Base-by-base conservation (phyloP, 2,329 filamentous ascomycete genomes). In the Beauveria brongniartii region DNA sequence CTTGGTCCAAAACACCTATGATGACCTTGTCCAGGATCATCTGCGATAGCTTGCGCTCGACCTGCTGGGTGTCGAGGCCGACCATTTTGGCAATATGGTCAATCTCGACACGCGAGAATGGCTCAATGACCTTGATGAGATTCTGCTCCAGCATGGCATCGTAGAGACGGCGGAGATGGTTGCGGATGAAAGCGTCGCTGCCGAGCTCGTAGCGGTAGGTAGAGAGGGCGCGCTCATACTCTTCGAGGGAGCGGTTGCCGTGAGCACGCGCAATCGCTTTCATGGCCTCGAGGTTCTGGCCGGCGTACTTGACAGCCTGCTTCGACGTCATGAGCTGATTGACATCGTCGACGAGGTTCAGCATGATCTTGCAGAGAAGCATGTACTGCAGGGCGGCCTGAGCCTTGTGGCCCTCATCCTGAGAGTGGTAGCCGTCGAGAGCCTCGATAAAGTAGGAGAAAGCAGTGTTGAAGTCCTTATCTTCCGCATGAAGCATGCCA, bases 21-120 rank as follows among this genome's bases (percentile, higher is more conserved):
- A 99, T 97, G 70, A 97, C 91, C 82, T 97, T 97, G 80, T 99
- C 94, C 63, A 99, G 83, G 71, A 99, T 99, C 95, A 99, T 99
- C 82, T 99, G 95, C 51, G 91, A 95, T 65, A 99, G 82, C 82
- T 99, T 99, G 69, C 92, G 87, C 84, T 99, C 95, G 63, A 99
- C 94, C 79, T 97, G 93, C 75, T 91, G 88, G 28, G 91, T 96
- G 74, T 97, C 94, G 64, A 99, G 82, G 44, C 93, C 92, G 57
- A 99, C 94, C 89, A 97, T 96, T 80, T 94, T 92, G 67, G 94
- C 93, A 69, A 99, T 91, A 74, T 99, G 94, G 69, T 88, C 89
- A 69, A 99, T 96, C 78, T 99, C 94, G 59, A 99, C 94, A 64
- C 92, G 86, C 70, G 91, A 96, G 79, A 97, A 99, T 24, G 94